Conservation (phyloP, 139 green algal genomes). For the Nannochloris sp. region DNA sequence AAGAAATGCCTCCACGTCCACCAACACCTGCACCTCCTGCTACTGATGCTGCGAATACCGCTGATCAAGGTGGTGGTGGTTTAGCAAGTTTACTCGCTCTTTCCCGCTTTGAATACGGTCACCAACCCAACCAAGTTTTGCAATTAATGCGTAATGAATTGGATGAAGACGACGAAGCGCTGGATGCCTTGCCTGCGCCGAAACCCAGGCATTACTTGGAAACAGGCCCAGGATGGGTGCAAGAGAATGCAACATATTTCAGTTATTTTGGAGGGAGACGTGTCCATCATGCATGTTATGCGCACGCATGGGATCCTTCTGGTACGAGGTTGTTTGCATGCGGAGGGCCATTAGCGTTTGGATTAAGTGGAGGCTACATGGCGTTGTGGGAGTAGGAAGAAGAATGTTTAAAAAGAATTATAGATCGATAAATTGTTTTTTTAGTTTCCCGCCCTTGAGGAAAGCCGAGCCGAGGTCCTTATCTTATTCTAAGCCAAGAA, state of each 20-base stretch:
- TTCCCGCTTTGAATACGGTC: too few species aligned
- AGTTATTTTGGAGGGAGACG: constrained; percentile 5
- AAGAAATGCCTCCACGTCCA: too few species aligned
- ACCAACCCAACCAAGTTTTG: not conserved
- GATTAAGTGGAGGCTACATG: constrained; percentile 48
- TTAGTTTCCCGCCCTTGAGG: not conserved
- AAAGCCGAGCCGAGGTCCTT: too few species aligned
- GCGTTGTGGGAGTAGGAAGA: constrained; percentile 43
- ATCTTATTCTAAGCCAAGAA: too few species aligned
- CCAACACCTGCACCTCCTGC: too few species aligned
- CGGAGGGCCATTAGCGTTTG: constrained; percentile 52
- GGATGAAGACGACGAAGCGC: not conserved
- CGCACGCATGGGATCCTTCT: constrained; percentile 52
- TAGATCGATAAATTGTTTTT: not conserved
- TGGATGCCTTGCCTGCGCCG: not conserved
- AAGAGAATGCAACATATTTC: not conserved
- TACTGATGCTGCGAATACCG: too few species aligned
- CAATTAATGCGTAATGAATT: too few species aligned
- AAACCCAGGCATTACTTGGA: constrained; percentile 7
- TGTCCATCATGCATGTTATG: constrained; percentile 47
- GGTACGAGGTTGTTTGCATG: constrained; percentile 36
- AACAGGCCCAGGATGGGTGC: not conserved
- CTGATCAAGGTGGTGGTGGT: too few species aligned
- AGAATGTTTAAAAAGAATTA: constrained; percentile 4
- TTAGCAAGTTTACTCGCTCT: too few species aligned